phyloP scores from a whole-genome alignment of 2,329 filamentous ascomycete genomes.

The Fusarium globosum region DNA sequence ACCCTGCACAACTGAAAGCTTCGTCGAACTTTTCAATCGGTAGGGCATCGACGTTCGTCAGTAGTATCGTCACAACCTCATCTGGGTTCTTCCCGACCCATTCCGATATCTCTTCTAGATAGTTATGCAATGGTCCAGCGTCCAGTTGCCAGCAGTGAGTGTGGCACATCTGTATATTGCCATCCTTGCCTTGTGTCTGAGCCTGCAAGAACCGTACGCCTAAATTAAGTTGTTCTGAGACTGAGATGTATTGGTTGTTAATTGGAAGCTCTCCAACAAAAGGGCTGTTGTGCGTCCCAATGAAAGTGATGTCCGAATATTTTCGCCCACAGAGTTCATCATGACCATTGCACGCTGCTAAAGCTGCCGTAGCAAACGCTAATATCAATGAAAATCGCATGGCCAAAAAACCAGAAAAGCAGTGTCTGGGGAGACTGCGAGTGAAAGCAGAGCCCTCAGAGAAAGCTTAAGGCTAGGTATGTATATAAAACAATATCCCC shows the following conservation, averaged over 20 bases:
- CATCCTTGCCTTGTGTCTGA: constrained; percentile 68
- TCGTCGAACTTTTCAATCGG: constrained; percentile 65
- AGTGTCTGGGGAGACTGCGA: background rate
- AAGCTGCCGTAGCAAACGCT: constrained; percentile 26
- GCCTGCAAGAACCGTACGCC: constrained; percentile 74
- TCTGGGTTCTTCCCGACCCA: constrained; percentile 70
- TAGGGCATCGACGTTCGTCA: constrained; percentile 71
- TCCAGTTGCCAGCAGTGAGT: constrained; percentile 70
- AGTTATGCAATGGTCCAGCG: constrained; percentile 65
- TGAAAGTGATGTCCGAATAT: constrained; percentile 70
- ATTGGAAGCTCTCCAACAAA: constrained; percentile 67
- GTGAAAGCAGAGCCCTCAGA: background rate
- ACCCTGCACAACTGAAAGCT: constrained; percentile 65
- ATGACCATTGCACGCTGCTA: constrained; percentile 66
- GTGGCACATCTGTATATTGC: constrained; percentile 70
- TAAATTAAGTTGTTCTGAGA: constrained; percentile 67
- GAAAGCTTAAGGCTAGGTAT: background rate
- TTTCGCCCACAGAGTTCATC: constrained; percentile 64
- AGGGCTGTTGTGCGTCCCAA: constrained; percentile 73
- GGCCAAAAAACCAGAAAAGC: background rate
- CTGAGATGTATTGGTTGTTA: constrained; percentile 70
- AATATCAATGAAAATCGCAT: constrained; percentile 36
- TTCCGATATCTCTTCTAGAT: constrained; percentile 65
- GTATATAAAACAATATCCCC: background rate
- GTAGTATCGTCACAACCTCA: constrained; percentile 71